Base-by-base conservation (phyloP, 1,284 basidiomycete species). In the Rhodotorula sp. region DNA sequence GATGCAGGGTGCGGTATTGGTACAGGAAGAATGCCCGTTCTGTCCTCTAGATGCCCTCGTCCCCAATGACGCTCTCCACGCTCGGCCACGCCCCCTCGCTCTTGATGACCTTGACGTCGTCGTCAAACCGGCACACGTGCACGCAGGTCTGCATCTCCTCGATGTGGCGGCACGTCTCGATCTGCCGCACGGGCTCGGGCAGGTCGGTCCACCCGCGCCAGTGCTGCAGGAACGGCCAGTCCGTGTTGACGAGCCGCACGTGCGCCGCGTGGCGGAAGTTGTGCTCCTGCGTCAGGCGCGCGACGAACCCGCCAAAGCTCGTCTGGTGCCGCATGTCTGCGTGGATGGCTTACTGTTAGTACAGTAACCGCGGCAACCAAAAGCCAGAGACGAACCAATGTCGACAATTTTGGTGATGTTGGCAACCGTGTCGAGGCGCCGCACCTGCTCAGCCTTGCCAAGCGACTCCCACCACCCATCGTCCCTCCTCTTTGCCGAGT, bases 321-420 rank as follows among this genome's bases (percentile, higher is more conserved):
- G 52, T 46, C 42, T 44, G 50, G 17, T 50, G 63, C 21, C 70
- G 70, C 57, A 71, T 64, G 50, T 71, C 69, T 71, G 64, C n/a
- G 46, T 7, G 3, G 21, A 25, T 19, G 19, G 41, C 17, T 2
- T 21, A 1, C 17, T 1, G 16, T 48, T 19, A 25, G 13, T 19
- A 45, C 44, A 27, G n/a, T 17, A 1, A 17, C 8, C 2, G 0
- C 3, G 13, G 23, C 53, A 19, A 4, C 17, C 9, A 7, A 8
- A 19, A 50, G 13, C 10, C 17, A n/a, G 19, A 17, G 7, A 25
- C 72, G 53, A 9, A 74, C 72, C 73, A 14, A 74, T 14, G 34
- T 72, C 73, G 1, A 54, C 63, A 1, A 57, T 41, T 14, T 62
- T 58, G 23, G 53, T 57, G 44, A 74, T 49, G 16, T 44, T 57